Conservation (phyloP, 257 asterid species). For the Rubia yunnanensis region DNA sequence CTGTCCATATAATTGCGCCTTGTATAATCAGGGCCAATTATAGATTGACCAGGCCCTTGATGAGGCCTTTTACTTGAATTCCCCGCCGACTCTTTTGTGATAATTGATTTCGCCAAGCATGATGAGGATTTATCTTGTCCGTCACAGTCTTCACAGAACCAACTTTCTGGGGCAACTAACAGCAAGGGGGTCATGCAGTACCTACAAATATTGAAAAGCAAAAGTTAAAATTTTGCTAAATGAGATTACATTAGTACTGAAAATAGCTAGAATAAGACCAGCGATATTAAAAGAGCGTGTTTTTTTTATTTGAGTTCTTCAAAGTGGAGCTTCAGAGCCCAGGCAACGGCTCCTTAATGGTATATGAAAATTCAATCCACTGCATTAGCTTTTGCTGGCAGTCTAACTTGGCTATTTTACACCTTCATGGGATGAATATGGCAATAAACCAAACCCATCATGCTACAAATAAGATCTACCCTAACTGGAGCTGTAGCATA, state of each 20-base stretch:
- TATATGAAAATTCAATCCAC: neutral
- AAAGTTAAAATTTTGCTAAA: neutral
- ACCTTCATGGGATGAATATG: neutral
- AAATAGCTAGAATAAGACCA: neutral
- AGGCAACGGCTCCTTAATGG: neutral
- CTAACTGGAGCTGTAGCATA: too few relatives aligned
- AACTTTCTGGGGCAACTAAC: constrained; percentile 16
- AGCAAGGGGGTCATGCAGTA: constrained; percentile 37
- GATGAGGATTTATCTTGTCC: constrained; percentile 8
- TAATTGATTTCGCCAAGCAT: too few relatives aligned
- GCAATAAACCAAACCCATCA: too few relatives aligned
- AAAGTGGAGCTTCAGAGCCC: neutral
- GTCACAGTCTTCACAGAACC: constrained; percentile 49
- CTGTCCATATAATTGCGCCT: neutral
- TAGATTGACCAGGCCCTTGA: neutral
- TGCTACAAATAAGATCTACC: too few relatives aligned
- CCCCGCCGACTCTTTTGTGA: constrained; percentile 1
- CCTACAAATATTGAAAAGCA: constrained; percentile 25
- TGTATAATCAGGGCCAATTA: neutral
- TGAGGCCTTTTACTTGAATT: constrained; percentile 3
- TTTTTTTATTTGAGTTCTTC: too few relatives aligned
- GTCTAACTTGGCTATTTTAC: constrained; percentile 2
- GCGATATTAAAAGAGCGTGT: too few relatives aligned
- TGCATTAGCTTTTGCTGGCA: constrained; percentile 1
- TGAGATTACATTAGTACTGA: neutral